Evolutionary conservation across 2,329 filamentous ascomycete genomes (phyloP).

Genomic region (Colletotrichum sp.): DNA sequence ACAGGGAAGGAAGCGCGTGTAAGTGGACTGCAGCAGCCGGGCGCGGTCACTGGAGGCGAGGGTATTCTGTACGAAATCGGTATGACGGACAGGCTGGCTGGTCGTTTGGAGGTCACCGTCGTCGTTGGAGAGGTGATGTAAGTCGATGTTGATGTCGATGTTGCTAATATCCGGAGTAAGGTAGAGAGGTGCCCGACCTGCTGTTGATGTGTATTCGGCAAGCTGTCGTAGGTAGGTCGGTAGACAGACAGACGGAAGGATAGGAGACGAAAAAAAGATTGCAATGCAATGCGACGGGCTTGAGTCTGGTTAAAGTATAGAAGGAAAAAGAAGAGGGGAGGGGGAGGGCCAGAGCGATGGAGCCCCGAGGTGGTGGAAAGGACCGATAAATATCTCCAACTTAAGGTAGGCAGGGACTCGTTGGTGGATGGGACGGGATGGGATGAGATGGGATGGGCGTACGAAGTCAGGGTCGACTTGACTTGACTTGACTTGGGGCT

Average conservation of each 20-base stretch:
- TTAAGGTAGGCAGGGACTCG: not conserved
- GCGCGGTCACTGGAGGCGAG: not conserved
- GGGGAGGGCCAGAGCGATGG: conserved; percentile 16
- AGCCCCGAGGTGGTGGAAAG: conserved; percentile 16
- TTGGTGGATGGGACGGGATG: not conserved
- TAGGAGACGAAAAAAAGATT: not conserved
- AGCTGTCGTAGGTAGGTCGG: not conserved
- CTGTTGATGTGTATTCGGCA: not conserved
- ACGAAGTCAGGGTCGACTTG: not conserved
- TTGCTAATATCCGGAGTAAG: not conserved
- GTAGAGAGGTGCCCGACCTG: not conserved
- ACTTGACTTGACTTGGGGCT: not conserved
- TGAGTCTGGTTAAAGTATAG: conserved; percentile 6
- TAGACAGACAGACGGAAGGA: not conserved
- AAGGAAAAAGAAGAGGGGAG: conserved; percentile 11
- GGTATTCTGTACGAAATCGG: not conserved
- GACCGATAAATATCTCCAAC: conserved; percentile 18
- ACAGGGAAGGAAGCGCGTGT: conserved; percentile 12
- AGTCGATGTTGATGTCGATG: not conserved
- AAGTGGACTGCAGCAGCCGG: conserved; percentile 1
- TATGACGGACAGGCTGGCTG: not conserved
- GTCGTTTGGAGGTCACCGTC: not conserved
- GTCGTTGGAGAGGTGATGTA: not conserved
- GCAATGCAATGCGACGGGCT: not conserved
- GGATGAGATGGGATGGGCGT: not conserved